Evolutionary conservation across 768 basidiomycete genomes (phyloP), one percentile per base, ranked within the genome.

Genomic region (Leccinum uliginosum): DNA sequence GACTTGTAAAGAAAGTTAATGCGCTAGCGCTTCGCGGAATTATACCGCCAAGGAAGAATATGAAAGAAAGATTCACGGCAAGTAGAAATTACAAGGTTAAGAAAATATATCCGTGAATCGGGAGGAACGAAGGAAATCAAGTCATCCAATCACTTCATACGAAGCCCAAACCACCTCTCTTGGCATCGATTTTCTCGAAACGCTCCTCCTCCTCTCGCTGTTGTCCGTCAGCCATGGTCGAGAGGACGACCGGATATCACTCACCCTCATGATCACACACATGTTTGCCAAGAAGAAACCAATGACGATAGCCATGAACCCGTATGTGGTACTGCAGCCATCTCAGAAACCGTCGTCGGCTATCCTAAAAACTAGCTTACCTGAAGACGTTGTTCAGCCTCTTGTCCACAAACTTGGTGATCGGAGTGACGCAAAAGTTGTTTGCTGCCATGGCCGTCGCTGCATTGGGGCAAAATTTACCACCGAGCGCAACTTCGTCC

Each of bases 181-280:
- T 96, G 55, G 83, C 83, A 62, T 95, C 92, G 60, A 96, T 95
- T 74, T 80, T 88, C 78, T 83, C 85, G 80, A 96, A 95, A 34
- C 93, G 85, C 63, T 89, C 87, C 55, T 82, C 78, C 72, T 93
- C 86, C 69, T 85, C 76, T 63, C 91, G 82, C 90, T 92, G 75
- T 51, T 57, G 48, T 51, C 23, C 23, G 54, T 67, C 29, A 67
- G 56, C 51, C 29, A 11, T 4, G 1, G 29, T 44, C 29, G 10
- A 35, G 19, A 47, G 23, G 8, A 46, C 10, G n/a, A 24, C 17
- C 3, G 0, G 24, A 49, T 9, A 15, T n/a, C 58, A 49, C 59
- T 19, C 21, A 84, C 87, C 83, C 80, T 85, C 68, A 89, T 91
- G 67, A 97, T 92, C 44, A 95, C 82, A 73, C 92, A 96, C 54